Base-by-base conservation (phyloP, 2,329 filamentous ascomycete genomes). In the Huntiella abstrusa region DNA sequence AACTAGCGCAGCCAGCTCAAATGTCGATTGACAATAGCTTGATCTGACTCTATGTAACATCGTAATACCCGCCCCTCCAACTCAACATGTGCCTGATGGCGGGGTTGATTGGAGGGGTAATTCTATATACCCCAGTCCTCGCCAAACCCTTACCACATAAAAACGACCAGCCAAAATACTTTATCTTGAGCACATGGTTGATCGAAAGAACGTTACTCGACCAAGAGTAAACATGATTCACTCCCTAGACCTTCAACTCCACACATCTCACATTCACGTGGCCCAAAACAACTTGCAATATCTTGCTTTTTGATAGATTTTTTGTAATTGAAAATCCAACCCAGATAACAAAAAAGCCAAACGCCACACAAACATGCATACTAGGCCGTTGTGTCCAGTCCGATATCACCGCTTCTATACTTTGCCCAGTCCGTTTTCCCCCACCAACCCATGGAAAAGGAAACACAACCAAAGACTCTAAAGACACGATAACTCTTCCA, bases 361-460 rank as follows among this genome's bases (percentile, higher is more conserved):
- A 47, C 41, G 48, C 44, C 40, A 17, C 44, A 46, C 37, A 36
- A 46, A 43, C 47, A 43, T 43, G 34, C 34, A 49, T 34, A 46
- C 35, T 40, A 46, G 28, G 37, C 37, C 19, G 38, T 42, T 28
- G 17, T 34, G 46, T 48, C 37, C 16, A 43, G 40, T 45, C 32
- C 8, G 22, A 34, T 10, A 39, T 43, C 33, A 15, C 40, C 35
- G 13, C 17, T 32, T 44, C 17, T 33, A 38, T 22, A 36, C 16
- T 16, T 4, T 15, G 22, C 11, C 22, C 22, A 7, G 22, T 28
- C 22, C 6, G 22, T 40, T 28, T 28, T 28, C 22, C 22, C 10
- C 22, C 22, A 2, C 22, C 22, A 28, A 28, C 22, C 22, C 22
- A 28, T 28, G 22, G 22, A 28, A 28, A 28, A 28, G 5, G 22